Conservation (phyloP, 2,329 filamentous ascomycete genomes). For the Ophiocordyceps unilateralis region DNA sequence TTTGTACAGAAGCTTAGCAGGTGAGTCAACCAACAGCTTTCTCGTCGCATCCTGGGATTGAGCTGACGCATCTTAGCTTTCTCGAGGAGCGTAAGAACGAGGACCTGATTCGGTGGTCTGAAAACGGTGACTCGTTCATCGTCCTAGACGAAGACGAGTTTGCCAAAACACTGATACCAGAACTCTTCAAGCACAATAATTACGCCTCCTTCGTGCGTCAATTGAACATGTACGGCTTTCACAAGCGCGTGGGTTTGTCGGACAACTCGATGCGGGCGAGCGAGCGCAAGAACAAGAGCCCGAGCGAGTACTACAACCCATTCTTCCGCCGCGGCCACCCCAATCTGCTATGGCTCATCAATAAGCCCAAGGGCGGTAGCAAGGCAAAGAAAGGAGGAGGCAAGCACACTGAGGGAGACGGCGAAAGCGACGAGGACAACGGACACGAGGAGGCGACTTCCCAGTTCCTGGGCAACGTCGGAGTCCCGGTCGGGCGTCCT, state of each 20-base stretch:
- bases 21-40: constrained; percentile 29
- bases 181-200: constrained; percentile 98
- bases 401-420: constrained; percentile 54
- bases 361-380: constrained; percentile 72
- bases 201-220: constrained; percentile 93
- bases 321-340: constrained; percentile 90
- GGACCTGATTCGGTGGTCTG: constrained; percentile 91
- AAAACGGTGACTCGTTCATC: constrained; percentile 90
- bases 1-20: constrained; percentile 98
- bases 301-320: constrained; percentile 93
- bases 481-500: constrained; percentile 11
- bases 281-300: constrained; percentile 92
- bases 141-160: constrained; percentile 97
- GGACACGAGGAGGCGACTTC: constrained; percentile 20
- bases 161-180: constrained; percentile 88
- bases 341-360: constrained; percentile 87
- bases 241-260: constrained; percentile 83
- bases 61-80: constrained; percentile 42
- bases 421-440: constrained; percentile 39
- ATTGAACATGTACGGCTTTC: constrained; percentile 95
- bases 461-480: constrained; percentile 7
- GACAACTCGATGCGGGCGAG: constrained; percentile 97
- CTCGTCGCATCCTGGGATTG: not conserved
- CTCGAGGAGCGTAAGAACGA: constrained; percentile 86
- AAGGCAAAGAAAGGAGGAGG: constrained; percentile 34